Percentiles rank a stretch among this genome's conserved stretches.
Evolutionary conservation across 2,329 filamentous ascomycete genomes (phyloP).

Genomic region (Penicillium frequentans): DNA sequence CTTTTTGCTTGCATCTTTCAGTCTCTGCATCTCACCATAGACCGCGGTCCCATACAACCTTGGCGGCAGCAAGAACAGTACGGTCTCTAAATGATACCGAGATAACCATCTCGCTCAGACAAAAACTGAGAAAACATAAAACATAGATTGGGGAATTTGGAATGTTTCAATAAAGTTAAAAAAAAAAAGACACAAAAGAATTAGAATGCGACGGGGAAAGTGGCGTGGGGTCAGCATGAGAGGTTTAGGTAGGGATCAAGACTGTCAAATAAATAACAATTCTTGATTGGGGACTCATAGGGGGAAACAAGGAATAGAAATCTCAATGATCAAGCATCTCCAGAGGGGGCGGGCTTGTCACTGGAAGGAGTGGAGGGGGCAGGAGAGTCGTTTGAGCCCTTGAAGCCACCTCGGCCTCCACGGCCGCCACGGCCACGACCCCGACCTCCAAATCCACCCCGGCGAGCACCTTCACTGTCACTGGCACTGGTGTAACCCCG

Average conservation of each 20-base stretch:
- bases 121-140: conserved; percentile 18
- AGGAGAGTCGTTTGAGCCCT: conserved; percentile 40
- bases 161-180: conserved; percentile 18
- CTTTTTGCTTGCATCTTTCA: conserved; percentile 1
- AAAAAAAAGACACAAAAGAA: conserved; percentile 25
- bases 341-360: conserved; percentile 37
- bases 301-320: conserved; percentile 14
- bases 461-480: conserved; percentile 69
- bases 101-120: conserved; percentile 15
- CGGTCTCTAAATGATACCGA: conserved; percentile 1
- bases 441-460: conserved; percentile 56
- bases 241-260: conserved; percentile 6
- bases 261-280: neutral
- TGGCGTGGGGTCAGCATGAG: conserved; percentile 14
- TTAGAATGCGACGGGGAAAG: conserved; percentile 23
- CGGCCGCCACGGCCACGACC: conserved; percentile 59
- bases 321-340: conserved; percentile 30
- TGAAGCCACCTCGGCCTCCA: conserved; percentile 58
- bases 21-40: neutral
- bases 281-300: conserved; percentile 8
- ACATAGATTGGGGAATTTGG: conserved; percentile 17
- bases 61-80: neutral
- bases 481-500: conserved; percentile 86
- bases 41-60: neutral
- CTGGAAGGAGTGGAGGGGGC: conserved; percentile 31